Evolutionary conservation across 1,139 yeast species (phyloP).

Genomic region (Yamadazyma atmosphaerica): DNA sequence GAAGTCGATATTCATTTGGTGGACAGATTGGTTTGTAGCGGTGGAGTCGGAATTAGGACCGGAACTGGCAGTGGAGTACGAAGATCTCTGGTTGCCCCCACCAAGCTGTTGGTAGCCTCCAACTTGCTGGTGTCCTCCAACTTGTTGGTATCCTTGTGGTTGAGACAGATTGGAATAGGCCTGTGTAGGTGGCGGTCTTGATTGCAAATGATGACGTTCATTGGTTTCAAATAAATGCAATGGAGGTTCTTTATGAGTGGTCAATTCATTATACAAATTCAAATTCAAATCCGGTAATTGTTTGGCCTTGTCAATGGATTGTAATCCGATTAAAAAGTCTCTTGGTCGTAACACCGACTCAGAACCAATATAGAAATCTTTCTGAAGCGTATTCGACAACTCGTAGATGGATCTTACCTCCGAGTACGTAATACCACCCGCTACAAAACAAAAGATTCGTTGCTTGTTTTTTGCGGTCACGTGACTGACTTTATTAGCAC

Average conservation of each 20-base stretch:
- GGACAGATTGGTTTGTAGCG: constrained; percentile 3
- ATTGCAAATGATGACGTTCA: constrained; percentile 14
- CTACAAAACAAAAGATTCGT: constrained; percentile 73
- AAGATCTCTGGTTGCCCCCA: too few species aligned
- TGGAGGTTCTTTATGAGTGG: constrained; percentile 33
- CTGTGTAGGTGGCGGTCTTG: background rate
- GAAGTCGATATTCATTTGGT: constrained; percentile 17
- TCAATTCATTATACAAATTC: constrained; percentile 27
- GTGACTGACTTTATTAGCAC: constrained; percentile 33
- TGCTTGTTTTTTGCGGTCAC: constrained; percentile 52
- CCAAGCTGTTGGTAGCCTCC: too few species aligned
- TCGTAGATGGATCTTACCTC: constrained; percentile 81
- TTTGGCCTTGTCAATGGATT: constrained; percentile 40
- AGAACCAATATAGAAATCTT: constrained; percentile 82
- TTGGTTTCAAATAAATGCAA: constrained; percentile 31
- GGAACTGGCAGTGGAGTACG: background rate
- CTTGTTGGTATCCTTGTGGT: constrained; percentile 2
- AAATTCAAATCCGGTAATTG: constrained; percentile 33
- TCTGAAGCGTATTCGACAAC: constrained; percentile 58
- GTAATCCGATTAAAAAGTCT: constrained; percentile 48
- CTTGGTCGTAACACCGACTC: constrained; percentile 74
- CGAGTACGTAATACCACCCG: constrained; percentile 88
- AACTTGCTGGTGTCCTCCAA: background rate
- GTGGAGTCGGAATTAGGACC: constrained; percentile 3
- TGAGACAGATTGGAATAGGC: constrained; percentile 1